A percentile compares a stretch with the other conserved stretches of the same genome.
Conservation (phyloP, 2,329 filamentous ascomycete species). For the Penicillium sumatraense region DNA sequence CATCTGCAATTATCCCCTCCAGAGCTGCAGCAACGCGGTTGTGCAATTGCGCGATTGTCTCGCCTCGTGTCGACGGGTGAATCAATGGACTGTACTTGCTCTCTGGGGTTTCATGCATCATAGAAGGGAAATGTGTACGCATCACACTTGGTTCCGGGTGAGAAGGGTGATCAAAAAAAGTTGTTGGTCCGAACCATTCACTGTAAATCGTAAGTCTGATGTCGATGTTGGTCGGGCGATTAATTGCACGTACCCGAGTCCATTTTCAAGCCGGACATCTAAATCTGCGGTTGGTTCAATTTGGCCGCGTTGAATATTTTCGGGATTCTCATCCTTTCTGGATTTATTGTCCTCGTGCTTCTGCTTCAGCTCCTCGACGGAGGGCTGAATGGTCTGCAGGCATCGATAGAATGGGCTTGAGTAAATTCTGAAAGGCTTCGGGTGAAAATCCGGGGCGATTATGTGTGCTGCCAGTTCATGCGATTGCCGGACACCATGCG, state of each 20-base stretch:
- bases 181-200: conserved; percentile 86
- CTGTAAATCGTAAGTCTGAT: conserved; percentile 44
- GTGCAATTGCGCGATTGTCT: conserved; percentile 79
- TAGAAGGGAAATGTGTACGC: conserved; percentile 63
- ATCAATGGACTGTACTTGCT: conserved; percentile 65
- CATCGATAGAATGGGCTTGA: conserved; percentile 87
- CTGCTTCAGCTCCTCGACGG: conserved; percentile 48
- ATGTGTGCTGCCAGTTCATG: conserved; percentile 67
- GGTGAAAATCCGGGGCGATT: conserved; percentile 34
- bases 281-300: conserved; percentile 42
- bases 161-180: conserved; percentile 81
- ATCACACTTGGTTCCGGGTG: conserved; percentile 70
- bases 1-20: conserved; percentile 69
- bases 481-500: conserved; percentile 83
- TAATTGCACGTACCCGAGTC: conserved; percentile 51
- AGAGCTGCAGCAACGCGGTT: conserved; percentile 75
- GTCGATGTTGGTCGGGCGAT: not conserved
- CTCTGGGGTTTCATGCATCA: conserved; percentile 55
- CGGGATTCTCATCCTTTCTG: conserved; percentile 21
- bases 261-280: conserved; percentile 56
- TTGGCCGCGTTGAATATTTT: conserved; percentile 25
- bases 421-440: conserved; percentile 65
- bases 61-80: conserved; percentile 72
- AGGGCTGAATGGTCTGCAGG: conserved; percentile 79
- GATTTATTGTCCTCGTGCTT: conserved; percentile 8